Base-by-base conservation (phyloP, 768 basidiomycete genomes). In the Hydnomerulius pinastri region DNA sequence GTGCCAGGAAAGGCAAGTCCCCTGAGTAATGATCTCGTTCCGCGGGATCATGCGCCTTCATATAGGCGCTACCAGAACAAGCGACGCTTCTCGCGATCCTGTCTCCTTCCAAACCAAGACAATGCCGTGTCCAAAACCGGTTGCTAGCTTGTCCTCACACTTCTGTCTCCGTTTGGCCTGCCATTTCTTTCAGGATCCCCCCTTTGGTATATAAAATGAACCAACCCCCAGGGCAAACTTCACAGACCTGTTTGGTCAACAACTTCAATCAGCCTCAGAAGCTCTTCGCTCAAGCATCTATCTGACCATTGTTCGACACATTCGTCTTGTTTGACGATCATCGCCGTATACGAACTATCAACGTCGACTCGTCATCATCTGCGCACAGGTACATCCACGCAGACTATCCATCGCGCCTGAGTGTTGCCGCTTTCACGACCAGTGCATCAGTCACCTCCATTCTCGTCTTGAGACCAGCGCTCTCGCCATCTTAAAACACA, bases 191-290 rank as follows among this genome's bases (percentile, higher is more conserved):
- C 36, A 50, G 38, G 29, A 40, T 51, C 48, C 49, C 36, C 46
- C 43, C 29, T 50, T 30, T 40, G 41, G 54, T 68, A 70, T 70
- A 68, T 61, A 70, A 58, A 49, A 51, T 57, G 57, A 47, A n/a
- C n/a, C 4, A 3, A 41, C 15, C 46, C 43, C 9, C 44, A 33
- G 9, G 49, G 5, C 20, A 51, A 51, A 51, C 55, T 52, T 44
- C 36, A 55, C 46, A 50, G 46, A 57, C 48, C 53, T 43, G 40
- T 47, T 46, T 54, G 48, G 55, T 54, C 47, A 48, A 20, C 54
- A 38, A 32, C 50, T 24, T 27, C n/a, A 36, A 24, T 30, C 15
- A 54, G 23, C 5, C 50, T 37, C 50, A 56, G 49, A 53, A 65
- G 43, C 7, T 18, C 32, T 3, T 35, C n/a, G n/a, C n/a, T 21